Evolutionary conservation across 345 rosid species (phyloP), one percentile per base, ranked within the genome.

Genomic region (Pugionium cornutum): DNA sequence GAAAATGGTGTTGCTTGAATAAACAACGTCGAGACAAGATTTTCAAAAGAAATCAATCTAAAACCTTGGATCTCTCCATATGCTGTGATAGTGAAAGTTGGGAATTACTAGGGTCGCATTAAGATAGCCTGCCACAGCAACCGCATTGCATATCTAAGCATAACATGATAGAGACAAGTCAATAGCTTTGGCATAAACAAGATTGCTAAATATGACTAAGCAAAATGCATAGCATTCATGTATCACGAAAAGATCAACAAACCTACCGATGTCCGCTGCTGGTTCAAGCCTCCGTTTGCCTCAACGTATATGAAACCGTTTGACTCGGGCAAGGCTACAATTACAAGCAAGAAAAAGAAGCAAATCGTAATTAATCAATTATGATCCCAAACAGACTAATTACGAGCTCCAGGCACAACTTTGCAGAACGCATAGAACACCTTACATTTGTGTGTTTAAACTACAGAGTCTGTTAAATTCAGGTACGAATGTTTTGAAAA

Each of bases 181-280:
- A 66, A 67, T 48, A 72, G 39, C 50, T 53, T 41, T 55, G 53
- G 44, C 62, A 66, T 10, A 44, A 11, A 62, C 64, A 62, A 61
- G 43, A 45, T 50, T 62, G 36, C 52, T 58, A 56, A 55, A 63
- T 5, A 9, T 9, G 53, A 76, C 35, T 40, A 58, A 57, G 28
- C 34, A 3, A 59, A 48, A 29, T 47, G 28, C 59, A 52, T 11
- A 27, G 9, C 55, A 28, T 54, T 56, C 18, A 41, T 63, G 49
- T 27, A 71, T 31, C 9, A 55, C 29, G 11, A 69, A 70, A 53
- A 51, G 36, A 78, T 40, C 62, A 79, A 57, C 28, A 61, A 75
- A 86, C 94, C 77, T 76, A 95, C 99, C 96, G 99, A 91, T 53
- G 95, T 84, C 82, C 99, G 87, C 81, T 91, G 98, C 81, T 95